phyloP scores from a whole-genome alignment of 345 rosid species.

The rapeseed (Brassica napus) region DNA sequence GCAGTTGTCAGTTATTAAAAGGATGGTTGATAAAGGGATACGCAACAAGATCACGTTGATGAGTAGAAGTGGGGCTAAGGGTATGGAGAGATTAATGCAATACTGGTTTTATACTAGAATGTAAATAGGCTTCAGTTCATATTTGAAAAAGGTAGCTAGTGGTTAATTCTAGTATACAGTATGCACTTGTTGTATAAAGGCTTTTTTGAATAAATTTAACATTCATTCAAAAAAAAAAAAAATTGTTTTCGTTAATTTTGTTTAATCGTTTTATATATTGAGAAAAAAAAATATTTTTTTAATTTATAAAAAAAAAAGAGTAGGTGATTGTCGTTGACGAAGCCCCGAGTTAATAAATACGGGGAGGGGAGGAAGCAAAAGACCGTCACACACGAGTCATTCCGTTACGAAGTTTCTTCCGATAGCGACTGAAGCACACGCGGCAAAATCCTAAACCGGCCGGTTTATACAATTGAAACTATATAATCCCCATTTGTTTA shows the following conservation, averaged over 20 bases:
- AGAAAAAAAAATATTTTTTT: neutral
- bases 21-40: too few species aligned
- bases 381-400: slow-evolving; percentile 14
- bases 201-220: too few species aligned
- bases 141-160: too few species aligned
- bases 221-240: too few species aligned
- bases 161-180: too few species aligned
- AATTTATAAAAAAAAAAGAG: neutral
- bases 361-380: neutral
- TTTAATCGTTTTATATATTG: neutral
- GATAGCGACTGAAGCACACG: slow-evolving; percentile 33
- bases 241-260: neutral
- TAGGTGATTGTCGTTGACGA: slow-evolving; percentile 29
- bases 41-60: too few species aligned
- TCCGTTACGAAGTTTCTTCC: slow-evolving; percentile 14
- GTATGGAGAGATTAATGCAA: too few species aligned
- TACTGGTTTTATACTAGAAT: too few species aligned
- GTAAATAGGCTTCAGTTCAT: too few species aligned
- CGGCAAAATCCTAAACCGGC: slow-evolving; percentile 26
- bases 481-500: neutral
- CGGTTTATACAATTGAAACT: neutral
- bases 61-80: too few species aligned
- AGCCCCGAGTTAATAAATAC: slow-evolving; percentile 23
- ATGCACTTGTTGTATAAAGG: too few species aligned
- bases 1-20: too few species aligned